Evolutionary conservation across 371 early-diverging fungal species (phyloP), one percentile per base, ranked within the genome.

Genomic region (Coemansia linderi): DNA sequence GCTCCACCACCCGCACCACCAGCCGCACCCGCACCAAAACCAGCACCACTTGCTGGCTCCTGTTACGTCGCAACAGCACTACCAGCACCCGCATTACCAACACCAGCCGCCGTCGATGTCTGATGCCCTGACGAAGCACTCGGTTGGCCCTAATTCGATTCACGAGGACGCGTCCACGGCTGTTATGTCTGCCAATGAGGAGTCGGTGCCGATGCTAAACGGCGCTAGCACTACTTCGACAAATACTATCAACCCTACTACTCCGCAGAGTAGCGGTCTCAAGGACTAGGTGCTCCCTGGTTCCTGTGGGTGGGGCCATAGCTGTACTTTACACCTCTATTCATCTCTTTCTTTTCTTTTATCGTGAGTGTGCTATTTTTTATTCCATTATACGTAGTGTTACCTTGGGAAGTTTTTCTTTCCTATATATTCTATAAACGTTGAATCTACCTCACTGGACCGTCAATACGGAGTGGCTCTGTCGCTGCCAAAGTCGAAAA

Each of bases 151-250:
- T 17, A 31, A 36, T 24, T 37, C 37, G 4, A 41, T 24, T 33
- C 38, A 40, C n/a, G 67, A 66, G 12, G 67, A 60, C 50, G 19
- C 63, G 13, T 68, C 60, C 8, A 64, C 68, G 9, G 72, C 61
- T 37, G 65, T 68, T 3, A 66, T 63, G 50, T 29, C 61, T 38
- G 59, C 48, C 27, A 19, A 59, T 3, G 46, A 37, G 1, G 52
- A 54, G 41, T 19, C 54, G 48, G 52, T 46, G 17, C n/a, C 57
- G 4, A 36, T 33, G 36, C 31, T n/a, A 9, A 57, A 57, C 31
- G 68, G 68, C 15, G 40, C 43, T 22, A 65, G 62, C 56, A 65
- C 57, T 4, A 19, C 61, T 29, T 61, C 65, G 44, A 54, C 65
- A 5, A 50, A 36, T 17, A 60, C 61, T 12, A 27, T 72, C 8